phyloP scores from a whole-genome alignment of 1,284 basidiomycete species.

The Ceratobasidium sp. region DNA sequence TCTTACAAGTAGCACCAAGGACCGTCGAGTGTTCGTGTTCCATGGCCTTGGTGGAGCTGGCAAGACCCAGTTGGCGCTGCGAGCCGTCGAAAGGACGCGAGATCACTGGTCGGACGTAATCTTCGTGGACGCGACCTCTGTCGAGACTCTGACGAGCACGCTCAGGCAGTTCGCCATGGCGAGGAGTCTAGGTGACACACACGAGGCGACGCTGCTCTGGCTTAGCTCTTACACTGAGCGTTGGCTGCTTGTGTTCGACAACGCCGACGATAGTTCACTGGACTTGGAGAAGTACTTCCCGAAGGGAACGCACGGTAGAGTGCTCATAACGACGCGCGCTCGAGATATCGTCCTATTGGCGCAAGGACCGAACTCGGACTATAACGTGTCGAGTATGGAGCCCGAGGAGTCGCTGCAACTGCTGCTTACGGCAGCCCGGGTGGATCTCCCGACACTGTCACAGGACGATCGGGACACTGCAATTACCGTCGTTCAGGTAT shows the following conservation, averaged over 20 bases:
- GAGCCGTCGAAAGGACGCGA: not conserved
- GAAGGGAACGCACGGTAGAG: not conserved
- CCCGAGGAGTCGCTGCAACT: conserved; percentile 16
- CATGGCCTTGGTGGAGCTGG: conserved; percentile 38
- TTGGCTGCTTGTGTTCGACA: conserved; percentile 46
- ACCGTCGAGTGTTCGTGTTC: conserved; percentile 23
- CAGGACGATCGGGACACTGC: not conserved
- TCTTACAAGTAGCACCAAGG: not conserved
- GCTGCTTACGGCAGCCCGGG: conserved; percentile 4
- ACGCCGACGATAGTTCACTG: conserved; percentile 34
- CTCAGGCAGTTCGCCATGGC: not conserved
- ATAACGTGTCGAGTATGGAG: conserved; percentile 29
- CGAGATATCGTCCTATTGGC: conserved; percentile 6
- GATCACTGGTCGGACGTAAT: conserved; percentile 21
- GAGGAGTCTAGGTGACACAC: not conserved
- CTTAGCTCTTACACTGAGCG: conserved; percentile 12
- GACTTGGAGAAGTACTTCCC: conserved; percentile 25
- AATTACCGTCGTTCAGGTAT: not conserved
- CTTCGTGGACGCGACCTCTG: conserved; percentile 34
- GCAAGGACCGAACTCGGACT: not conserved
- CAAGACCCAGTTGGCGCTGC: conserved; percentile 34
- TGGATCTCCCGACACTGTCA: not conserved
- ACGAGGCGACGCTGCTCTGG: conserved; percentile 20
- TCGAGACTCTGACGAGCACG: not conserved
- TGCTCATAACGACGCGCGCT: conserved; percentile 32